Conservation (phyloP, 129 eudicot species). For the Arctium minus region DNA sequence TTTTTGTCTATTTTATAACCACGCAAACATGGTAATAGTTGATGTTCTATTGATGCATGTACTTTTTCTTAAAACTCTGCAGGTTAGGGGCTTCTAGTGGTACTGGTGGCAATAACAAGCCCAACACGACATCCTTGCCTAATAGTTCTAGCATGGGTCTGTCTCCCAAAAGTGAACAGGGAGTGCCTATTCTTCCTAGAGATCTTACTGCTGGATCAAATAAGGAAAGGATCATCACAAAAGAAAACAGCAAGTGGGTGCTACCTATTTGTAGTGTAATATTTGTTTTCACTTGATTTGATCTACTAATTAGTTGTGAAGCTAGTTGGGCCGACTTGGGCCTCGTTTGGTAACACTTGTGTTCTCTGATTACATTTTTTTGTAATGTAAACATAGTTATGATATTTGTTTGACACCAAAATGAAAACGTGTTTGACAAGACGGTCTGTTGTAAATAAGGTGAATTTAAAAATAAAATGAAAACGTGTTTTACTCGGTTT, state of each 20-base stretch:
- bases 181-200: conserved; percentile 33
- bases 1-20: neutral
- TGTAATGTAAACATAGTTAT: neutral
- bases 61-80: conserved; percentile 2
- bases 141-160: conserved; percentile 33
- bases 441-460: neutral
- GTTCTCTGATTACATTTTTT: neutral
- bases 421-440: neutral
- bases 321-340: neutral
- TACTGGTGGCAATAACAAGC: conserved; percentile 34
- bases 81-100: conserved; percentile 45
- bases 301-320: neutral
- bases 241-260: conserved; percentile 51
- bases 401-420: neutral
- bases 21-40: neutral
- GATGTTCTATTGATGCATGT: neutral
- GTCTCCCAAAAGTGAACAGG: conserved; percentile 45
- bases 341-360: neutral
- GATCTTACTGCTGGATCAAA: conserved; percentile 38
- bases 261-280: neutral
- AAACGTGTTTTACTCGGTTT: neutral
- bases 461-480: neutral
- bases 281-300: neutral
- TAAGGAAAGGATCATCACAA: conserved; percentile 45
- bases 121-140: conserved; percentile 37